These are phyloP conservation scores for Crithidia expoeki DNA, from an alignment of 208 protist species.

Conservation along the genomic window DNA sequence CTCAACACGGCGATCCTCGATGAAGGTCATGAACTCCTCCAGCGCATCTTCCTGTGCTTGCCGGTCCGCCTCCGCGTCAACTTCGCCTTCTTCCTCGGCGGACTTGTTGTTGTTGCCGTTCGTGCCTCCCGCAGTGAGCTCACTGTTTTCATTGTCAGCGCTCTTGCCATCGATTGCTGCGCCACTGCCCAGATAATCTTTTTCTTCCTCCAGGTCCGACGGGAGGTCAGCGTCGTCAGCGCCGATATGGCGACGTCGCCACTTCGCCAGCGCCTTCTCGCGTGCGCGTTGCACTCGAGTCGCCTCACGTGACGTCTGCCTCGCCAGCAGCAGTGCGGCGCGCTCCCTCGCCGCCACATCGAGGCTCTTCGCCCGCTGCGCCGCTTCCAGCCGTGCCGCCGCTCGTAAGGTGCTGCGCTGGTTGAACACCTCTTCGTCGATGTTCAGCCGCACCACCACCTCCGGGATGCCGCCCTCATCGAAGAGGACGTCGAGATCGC, in stretches of 20 bases:
- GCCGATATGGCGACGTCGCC: conserved; percentile 91
- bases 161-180: not conserved
- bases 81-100: conserved; percentile 8
- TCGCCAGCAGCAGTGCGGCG: conserved; percentile 5
- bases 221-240: conserved; percentile 56
- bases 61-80: conserved; percentile 19
- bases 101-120: conserved; percentile 7
- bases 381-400: conserved; percentile 21
- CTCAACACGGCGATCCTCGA: conserved; percentile 64
- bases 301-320: conserved; percentile 27
- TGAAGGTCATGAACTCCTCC: conserved; percentile 64
- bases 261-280: conserved; percentile 68
- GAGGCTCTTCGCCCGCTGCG: not conserved
- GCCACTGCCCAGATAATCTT: not conserved
- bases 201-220: conserved; percentile 22
- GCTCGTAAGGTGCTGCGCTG: conserved; percentile 30
- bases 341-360: not conserved
- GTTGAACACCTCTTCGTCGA: conserved; percentile 57
- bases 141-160: conserved; percentile 37
- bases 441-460: conserved; percentile 63
- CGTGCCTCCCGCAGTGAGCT: not conserved
- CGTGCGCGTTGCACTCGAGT: conserved; percentile 34
- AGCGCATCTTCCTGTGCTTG: conserved; percentile 58
- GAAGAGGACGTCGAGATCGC: conserved; percentile 80
- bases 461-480: conserved; percentile 73